A percentile compares a stretch with the other conserved stretches of the same genome.
Evolutionary conservation across 2,329 filamentous ascomycete species (phyloP).

Genomic region (Scedosporium dehoogii): DNA sequence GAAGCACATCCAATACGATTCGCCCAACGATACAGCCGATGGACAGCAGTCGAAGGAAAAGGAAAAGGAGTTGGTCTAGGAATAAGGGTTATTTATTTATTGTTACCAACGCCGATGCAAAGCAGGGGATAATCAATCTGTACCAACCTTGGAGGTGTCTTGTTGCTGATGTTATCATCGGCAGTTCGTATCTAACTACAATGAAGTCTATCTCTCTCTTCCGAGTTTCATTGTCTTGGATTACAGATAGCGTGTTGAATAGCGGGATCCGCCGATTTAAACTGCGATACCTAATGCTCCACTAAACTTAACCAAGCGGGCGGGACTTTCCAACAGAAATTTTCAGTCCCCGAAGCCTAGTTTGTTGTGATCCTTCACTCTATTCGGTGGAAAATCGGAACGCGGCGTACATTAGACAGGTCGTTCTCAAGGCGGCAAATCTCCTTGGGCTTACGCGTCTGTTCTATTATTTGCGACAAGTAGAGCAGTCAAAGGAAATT

Average conservation of each 20-base stretch:
- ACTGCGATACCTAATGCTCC: neutral
- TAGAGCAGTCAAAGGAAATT: no score
- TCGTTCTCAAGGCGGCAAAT: neutral
- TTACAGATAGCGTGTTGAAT: neutral
- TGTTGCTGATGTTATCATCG: neutral
- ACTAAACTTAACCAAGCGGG: neutral
- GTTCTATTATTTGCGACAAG: no score
- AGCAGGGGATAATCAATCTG: neutral
- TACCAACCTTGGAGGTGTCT: neutral
- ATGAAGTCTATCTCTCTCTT: neutral
- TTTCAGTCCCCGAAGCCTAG: neutral
- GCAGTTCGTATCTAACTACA: no score
- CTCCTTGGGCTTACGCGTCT: no score
- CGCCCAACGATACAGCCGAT: neutral
- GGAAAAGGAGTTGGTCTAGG: neutral
- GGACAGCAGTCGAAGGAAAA: neutral
- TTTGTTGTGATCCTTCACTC: neutral
- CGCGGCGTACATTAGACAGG: neutral
- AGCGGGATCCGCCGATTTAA: neutral
- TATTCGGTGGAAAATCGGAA: neutral
- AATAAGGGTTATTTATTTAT: neutral
- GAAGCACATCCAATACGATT: constrained; percentile 22
- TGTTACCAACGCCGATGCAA: neutral
- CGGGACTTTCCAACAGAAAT: neutral
- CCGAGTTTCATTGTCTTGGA: neutral